Evolutionary conservation across 2,329 filamentous ascomycete species (phyloP).

Genomic region (Leptographium wingfieldii): DNA sequence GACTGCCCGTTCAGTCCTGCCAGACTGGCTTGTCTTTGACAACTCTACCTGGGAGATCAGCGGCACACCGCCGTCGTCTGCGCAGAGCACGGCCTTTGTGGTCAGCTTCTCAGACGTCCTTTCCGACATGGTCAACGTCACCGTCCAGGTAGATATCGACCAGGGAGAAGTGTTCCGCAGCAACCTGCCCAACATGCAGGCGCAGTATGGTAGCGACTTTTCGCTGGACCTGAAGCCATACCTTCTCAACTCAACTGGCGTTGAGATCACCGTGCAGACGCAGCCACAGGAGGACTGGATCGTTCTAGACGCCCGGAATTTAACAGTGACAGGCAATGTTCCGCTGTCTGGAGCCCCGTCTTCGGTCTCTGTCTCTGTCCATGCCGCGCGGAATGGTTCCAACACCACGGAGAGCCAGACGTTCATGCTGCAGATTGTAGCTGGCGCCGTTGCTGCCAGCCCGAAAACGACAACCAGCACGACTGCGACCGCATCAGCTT

Average conservation of each 20-base stretch:
- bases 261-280: conserved; percentile 23
- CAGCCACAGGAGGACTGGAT: conserved; percentile 31
- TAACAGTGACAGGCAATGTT: conserved; percentile 27
- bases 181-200: conserved; percentile 25
- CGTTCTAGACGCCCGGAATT: conserved; percentile 18
- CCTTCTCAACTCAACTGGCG: conserved; percentile 26
- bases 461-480: conserved; percentile 13
- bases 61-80: conserved; percentile 50
- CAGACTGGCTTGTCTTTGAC: conserved; percentile 60
- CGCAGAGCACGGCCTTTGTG: conserved; percentile 48
- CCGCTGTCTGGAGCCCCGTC: conserved; percentile 21
- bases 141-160: conserved; percentile 26
- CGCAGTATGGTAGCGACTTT: conserved; percentile 28
- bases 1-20: conserved; percentile 39
- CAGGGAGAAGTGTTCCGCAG: conserved; percentile 25
- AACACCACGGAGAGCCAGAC: conserved; percentile 24
- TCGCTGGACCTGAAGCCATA: conserved; percentile 29
- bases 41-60: conserved; percentile 44
- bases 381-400: conserved; percentile 21
- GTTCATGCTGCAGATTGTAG: conserved; percentile 24
- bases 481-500: conserved; percentile 1
- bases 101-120: conserved; percentile 47
- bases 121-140: conserved; percentile 44
- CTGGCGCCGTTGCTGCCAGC: conserved; percentile 13
- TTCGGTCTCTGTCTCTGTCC: conserved; percentile 15